Conservation (phyloP, 2,329 filamentous ascomycete genomes). For the Gnomoniopsis sp. region DNA sequence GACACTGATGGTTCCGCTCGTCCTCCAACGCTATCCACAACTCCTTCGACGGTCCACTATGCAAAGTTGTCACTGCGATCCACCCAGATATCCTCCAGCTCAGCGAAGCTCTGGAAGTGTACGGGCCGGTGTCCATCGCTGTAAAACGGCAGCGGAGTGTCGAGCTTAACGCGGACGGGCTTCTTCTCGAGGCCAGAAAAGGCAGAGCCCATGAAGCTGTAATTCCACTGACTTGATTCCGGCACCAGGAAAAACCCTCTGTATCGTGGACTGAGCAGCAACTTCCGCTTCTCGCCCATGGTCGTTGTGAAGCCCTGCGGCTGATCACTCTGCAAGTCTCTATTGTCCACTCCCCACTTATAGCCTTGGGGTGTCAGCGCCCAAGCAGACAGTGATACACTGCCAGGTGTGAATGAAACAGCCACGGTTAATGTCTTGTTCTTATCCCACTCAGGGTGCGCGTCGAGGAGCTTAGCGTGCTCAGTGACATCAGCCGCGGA, state of each 20-base stretch:
- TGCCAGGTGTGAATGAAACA: slow-evolving; percentile 94
- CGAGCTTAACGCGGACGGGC: slow-evolving; percentile 85
- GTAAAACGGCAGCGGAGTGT: slow-evolving; percentile 88
- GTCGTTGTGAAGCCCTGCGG: slow-evolving; percentile 87
- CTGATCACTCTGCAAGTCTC: slow-evolving; percentile 86
- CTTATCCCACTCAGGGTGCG: slow-evolving; percentile 74
- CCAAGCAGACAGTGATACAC: slow-evolving; percentile 92
- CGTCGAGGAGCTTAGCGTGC: slow-evolving; percentile 84
- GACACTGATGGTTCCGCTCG: neutral
- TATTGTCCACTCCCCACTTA: slow-evolving; percentile 97
- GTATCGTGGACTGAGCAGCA: slow-evolving; percentile 89
- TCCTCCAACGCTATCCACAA: neutral
- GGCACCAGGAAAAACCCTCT: slow-evolving; percentile 95
- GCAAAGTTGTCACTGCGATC: slow-evolving; percentile 92
- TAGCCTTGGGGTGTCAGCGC: slow-evolving; percentile 87
- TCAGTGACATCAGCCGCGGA: slow-evolving; percentile 91
- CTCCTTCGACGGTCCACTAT: slow-evolving; percentile 39
- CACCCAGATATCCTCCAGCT: slow-evolving; percentile 95
- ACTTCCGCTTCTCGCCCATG: slow-evolving; percentile 94
- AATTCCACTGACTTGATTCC: slow-evolving; percentile 90
- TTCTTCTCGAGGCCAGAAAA: slow-evolving; percentile 91
- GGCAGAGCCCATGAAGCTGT: slow-evolving; percentile 91
- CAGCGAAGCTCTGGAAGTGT: slow-evolving; percentile 96
- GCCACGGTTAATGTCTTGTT: slow-evolving; percentile 92
- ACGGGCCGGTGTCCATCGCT: slow-evolving; percentile 86